A percentile compares a stretch with the other conserved stretches of the same genome.
phyloP scores from a whole-genome alignment of 306 rosid species.

The Dryas alaskensis region DNA sequence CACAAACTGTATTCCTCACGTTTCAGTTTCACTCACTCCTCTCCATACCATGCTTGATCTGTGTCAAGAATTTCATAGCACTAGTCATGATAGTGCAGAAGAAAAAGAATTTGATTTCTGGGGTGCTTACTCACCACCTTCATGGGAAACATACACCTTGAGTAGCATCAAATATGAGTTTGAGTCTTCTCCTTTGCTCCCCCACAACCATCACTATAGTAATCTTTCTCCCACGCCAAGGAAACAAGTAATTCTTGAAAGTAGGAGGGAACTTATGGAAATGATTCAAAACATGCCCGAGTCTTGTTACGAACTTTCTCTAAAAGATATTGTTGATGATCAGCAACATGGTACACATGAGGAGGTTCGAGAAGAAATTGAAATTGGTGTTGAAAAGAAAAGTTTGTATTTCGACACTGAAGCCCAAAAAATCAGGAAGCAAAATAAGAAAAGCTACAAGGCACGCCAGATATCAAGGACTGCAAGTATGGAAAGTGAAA shows the following conservation, averaged over 20 bases:
- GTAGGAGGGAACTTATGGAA: constrained; percentile 57
- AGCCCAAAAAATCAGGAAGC: constrained; percentile 25
- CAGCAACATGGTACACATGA: constrained; percentile 28
- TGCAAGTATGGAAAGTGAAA: constrained; percentile 61
- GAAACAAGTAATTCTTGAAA: constrained; percentile 38
- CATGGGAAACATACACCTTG: constrained; percentile 18
- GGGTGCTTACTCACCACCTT: constrained; percentile 25
- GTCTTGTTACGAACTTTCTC: constrained; percentile 62
- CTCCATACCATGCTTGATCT: constrained; percentile 39
- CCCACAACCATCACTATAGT: constrained; percentile 25
- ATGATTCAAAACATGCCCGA: constrained; percentile 52
- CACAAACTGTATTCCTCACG: neutral
- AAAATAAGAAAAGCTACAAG: constrained; percentile 26
- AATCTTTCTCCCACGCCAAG: constrained; percentile 33
- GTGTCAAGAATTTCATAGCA: constrained; percentile 18
- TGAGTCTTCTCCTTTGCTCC: constrained; percentile 36
- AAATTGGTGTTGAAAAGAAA: constrained; percentile 12
- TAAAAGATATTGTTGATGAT: constrained; percentile 54
- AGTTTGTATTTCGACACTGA: constrained; percentile 3
- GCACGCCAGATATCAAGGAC: constrained; percentile 40
- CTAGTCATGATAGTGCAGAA: constrained; percentile 27
- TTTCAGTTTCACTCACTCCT: constrained; percentile 19
- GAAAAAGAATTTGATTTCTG: constrained; percentile 56
- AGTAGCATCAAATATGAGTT: constrained; percentile 15
- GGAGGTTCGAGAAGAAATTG: constrained; percentile 25